Evolutionary conservation across 31 red algal species (phyloP), one percentile per base, ranked within the genome.

Genomic region (Odonthalia washingtoniensis): DNA sequence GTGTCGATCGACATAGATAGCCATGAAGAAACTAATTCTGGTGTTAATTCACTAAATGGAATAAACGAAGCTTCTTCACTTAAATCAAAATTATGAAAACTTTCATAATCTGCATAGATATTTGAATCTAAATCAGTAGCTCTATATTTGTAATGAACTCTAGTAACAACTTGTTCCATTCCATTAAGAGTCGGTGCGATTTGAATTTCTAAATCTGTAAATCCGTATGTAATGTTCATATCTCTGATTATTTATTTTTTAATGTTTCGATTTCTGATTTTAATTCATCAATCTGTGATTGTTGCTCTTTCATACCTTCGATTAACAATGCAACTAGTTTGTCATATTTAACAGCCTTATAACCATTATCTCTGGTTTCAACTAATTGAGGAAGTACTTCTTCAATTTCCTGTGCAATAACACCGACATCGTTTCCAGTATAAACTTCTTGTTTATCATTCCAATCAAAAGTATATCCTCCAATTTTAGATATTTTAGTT

Each of bases 321-420:
- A 67, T 67, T 30, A 35, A 67, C 33, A 67, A 67, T 33, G 33
- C 33, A 67, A 30, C 64, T 33, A 67, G 33, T 33, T 67, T 35
- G 33, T 30, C 64, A 67, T 30, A 35, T 67, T 30, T 35, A 33
- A 67, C 27, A 67, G 64, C 64, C 30, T 67, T 33, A 33, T 67
- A 35, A 67, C 30, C 27, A 67, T 35, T 35, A 67, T 67, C 64
- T 67, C 33, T 35, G 33, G 64, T 33, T 33, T 67, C 27, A 67
- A 67, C 64, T 67, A 67, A 67, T 67, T 67, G 30, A 67, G 64
- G 64, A 67, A 67, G 33, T 67, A 67, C 64, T 35, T 67, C 64
- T 67, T 67, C 33, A 33, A 67, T 35, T 67, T 67, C 64, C 33
- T 67, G 64, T 33, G 64, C 64, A 67, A 67, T 67, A 67, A 67